phyloP scores from a whole-genome alignment of 75 land plant species.

The Cupressus sempervirens region DNA sequence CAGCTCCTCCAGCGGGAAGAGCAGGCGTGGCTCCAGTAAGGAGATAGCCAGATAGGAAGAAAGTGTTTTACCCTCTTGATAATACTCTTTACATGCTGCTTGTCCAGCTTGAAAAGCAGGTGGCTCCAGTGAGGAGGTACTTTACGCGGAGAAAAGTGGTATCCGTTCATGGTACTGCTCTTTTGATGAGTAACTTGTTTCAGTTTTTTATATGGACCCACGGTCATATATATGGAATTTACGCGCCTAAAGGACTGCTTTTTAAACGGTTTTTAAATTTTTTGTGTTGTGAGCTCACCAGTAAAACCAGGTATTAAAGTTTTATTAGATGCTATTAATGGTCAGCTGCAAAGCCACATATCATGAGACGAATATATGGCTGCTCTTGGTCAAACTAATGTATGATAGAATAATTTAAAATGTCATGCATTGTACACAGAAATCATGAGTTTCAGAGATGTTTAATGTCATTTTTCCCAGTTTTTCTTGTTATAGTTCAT shows the following conservation, averaged over 20 bases:
- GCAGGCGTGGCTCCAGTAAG: slow-evolving; percentile 70
- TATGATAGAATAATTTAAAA: background rate
- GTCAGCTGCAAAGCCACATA: background rate
- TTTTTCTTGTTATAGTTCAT: background rate
- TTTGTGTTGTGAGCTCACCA: background rate
- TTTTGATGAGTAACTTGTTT: background rate
- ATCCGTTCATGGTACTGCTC: background rate
- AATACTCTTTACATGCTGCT: slow-evolving; percentile 32
- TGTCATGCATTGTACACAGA: background rate
- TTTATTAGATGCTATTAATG: background rate
- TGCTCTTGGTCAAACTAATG: background rate
- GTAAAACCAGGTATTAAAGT: background rate
- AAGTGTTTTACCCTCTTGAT: background rate
- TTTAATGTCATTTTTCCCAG: background rate
- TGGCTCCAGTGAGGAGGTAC: slow-evolving; percentile 75
- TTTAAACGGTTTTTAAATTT: background rate
- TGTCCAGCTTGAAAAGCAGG: slow-evolving; percentile 66
- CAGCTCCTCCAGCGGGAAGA: slow-evolving; percentile 60
- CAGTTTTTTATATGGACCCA: background rate
- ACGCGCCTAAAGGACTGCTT: background rate
- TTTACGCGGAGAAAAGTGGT: background rate
- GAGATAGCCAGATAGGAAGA: slow-evolving; percentile 33
- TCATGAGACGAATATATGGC: background rate
- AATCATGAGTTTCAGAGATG: background rate
- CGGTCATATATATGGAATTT: background rate